Base-by-base conservation (phyloP, 2,329 filamentous ascomycete genomes). In the Aspergillaceae sp. region DNA sequence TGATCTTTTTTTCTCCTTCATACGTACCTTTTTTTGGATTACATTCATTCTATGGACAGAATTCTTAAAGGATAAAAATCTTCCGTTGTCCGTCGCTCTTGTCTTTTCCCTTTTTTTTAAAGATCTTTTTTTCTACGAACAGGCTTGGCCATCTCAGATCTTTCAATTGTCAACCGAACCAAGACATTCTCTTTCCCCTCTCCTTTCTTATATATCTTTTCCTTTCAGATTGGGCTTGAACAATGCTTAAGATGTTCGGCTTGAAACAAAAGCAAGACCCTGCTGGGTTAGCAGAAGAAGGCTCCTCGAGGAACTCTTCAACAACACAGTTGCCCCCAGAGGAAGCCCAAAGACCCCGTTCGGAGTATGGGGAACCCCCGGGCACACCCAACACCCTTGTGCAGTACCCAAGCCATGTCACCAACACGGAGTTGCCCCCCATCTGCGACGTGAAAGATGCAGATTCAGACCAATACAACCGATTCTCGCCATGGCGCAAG, bases 401-500 rank as follows among this genome's bases (percentile, higher is more conserved):
- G 40, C 54, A 57, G 9, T 52, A 64, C 10, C 60, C 50, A 29
- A 67, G 62, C 41, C 60, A 63, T 41, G 45, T 62, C 34, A 65
- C 64, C 1, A 57, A 65, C 27, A 58, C 63, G 47, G 59, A 65
- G 30, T 55, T 59, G 56, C 51, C 57, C 26, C 19, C 33, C 27
- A 51, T 53, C 3, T 53, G 44, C 6, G 52, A 58, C 11, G 61
- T 66, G 32, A 49, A 51, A 5, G 71, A 76, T 48, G 53, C 61
- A 37, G 70, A 72, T 45, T 75, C 77, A 33, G 74, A 75, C 40
- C 67, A 78, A 50, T 91, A 89, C 68, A 75, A 83, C 56, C 75
- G 75, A 11, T 75, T 89, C 50, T 75, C 82, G 0, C 65, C 67
- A 3, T 67, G 69, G 10, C 77, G 82, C 36, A 92, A 91, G 64